Percentiles rank a stretch among this genome's conserved stretches.
These are phyloP conservation scores for Tinospora cordifolia DNA, from an alignment of 164 flowering plant species.

Conservation along the genomic window DNA sequence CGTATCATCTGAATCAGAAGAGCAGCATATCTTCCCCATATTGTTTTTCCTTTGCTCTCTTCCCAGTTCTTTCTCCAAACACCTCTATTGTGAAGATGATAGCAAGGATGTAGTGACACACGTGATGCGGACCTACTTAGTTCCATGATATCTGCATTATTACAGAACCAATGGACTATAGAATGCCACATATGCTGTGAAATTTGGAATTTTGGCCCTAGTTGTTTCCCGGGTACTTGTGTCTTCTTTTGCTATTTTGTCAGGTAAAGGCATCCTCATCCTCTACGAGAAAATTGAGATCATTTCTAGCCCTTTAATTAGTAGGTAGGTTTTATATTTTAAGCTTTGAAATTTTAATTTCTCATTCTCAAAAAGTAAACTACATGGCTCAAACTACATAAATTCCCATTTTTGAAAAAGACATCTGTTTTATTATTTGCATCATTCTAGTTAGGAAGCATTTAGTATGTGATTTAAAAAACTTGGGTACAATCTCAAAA, in stretches of 20 bases:
- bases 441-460: too few species aligned
- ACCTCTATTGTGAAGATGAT: neutral
- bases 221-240: neutral
- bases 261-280: neutral
- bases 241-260: neutral
- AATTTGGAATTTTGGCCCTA: neutral
- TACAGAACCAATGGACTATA: neutral
- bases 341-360: too few species aligned
- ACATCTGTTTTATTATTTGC: too few species aligned
- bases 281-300: neutral
- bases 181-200: neutral
- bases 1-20: constrained; percentile 12
- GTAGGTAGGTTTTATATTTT: too few species aligned
- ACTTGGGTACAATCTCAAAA: too few species aligned
- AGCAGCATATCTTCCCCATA: constrained; percentile 25
- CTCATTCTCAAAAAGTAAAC: too few species aligned
- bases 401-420: too few species aligned
- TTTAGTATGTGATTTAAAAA: too few species aligned
- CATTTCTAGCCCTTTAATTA: too few species aligned
- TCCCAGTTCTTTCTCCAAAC: neutral
- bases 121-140: neutral
- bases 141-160: constrained; percentile 1
- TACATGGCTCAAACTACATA: too few species aligned
- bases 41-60: constrained; percentile 8
- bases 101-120: neutral